Evolutionary conservation across 257 asterid species (phyloP), one percentile per base, ranked within the genome.

Genomic region (Agastache rugosa): DNA sequence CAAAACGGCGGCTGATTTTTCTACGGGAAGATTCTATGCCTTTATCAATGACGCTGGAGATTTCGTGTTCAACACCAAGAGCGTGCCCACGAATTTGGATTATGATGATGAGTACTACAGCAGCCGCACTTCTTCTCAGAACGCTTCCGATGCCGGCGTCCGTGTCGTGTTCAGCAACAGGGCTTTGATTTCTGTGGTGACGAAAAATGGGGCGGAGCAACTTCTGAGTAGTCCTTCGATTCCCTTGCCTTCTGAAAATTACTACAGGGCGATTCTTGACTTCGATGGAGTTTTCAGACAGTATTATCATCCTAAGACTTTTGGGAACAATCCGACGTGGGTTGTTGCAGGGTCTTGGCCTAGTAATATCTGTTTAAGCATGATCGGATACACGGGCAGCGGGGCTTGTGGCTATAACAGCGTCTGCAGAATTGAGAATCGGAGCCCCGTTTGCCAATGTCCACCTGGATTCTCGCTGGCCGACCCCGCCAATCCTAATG

Each of bases 401-500:
- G 93, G 96, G 27, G 90, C 85, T 37, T 91, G 96, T 48, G 97
- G 96, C 5, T 91, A 74, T 50, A 89, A 89, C 69, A 86, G 41
- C 50, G 68, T 89, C 6, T 89, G 96, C 68, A 55, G 45, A 0
- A 29, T 89, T 6, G 62, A 48, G 25, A 69, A 60, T 35, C 29
- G 22, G 41, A 77, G 73, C 31, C 93, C 96, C 8, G 44, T 34
- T 17, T 91, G 97, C 71, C 59, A 39, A 3, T 89, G 96, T 15
- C 91, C 96, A 1, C 10, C 0, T 15, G 90, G 88, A 45, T 91
- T 70, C 63, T 15, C 59, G 0, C 35, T 82, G 45, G 70, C 71
- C 14, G 92, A 87, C 75, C 87, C 87, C 0, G 73, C 23, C 25
- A 42, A 91, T 31, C 14, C 34, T 11, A 59, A 77, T 1, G 85